phyloP scores from a whole-genome alignment of 1,284 basidiomycete species.

The Ganoderma lingzhi region DNA sequence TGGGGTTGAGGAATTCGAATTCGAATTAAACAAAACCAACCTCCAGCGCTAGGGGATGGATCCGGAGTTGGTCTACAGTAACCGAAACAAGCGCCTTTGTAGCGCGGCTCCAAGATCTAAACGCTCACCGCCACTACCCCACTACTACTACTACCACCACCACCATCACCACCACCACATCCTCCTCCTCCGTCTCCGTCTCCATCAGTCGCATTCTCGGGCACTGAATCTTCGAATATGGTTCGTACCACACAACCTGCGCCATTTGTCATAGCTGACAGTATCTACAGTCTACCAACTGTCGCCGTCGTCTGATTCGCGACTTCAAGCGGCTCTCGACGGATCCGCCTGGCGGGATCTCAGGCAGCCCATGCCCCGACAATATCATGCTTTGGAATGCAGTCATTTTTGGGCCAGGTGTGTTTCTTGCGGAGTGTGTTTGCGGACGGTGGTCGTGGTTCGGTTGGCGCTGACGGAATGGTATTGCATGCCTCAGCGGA shows the following conservation, averaged over 20 bases:
- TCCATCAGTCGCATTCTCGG: neutral
- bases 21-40: too few species aligned
- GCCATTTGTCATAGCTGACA: neutral
- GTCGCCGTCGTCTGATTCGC: constrained; percentile 89
- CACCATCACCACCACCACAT: neutral
- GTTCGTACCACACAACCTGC: neutral
- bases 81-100: too few species aligned
- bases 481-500: constrained; percentile 66
- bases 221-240: neutral
- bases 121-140: too few species aligned
- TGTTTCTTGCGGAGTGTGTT: neutral
- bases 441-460: constrained; percentile 1
- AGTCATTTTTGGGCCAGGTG: constrained; percentile 97
- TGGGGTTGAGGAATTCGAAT: too few species aligned
- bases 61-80: too few species aligned
- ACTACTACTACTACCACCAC: too few species aligned
- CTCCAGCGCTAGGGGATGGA: too few species aligned
- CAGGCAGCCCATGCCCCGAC: constrained; percentile 95
- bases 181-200: neutral
- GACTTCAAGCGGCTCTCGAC: constrained; percentile 96
- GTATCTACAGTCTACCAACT: constrained; percentile 82
- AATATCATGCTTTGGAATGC: constrained; percentile 99
- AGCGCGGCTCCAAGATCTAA: too few species aligned
- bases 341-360: constrained; percentile 96
- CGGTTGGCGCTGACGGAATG: neutral